A percentile compares a stretch with the other conserved stretches of the same genome.
These are phyloP conservation scores for Hypoxylon subgilvum DNA, from an alignment of 495 filamentous ascomycete species.

Conservation along the genomic window DNA sequence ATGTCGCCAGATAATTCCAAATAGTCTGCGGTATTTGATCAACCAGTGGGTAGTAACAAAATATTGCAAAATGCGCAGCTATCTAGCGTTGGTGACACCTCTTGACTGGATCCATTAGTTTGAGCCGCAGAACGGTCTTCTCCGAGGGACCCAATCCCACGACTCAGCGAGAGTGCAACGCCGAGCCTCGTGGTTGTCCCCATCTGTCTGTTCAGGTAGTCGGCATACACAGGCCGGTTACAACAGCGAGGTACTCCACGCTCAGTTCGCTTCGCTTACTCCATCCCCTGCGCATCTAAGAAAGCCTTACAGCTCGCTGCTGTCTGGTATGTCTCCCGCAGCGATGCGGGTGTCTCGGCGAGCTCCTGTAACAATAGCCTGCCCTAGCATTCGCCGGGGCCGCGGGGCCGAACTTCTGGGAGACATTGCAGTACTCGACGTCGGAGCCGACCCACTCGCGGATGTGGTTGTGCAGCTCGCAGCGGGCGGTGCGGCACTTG, in stretches of 20 bases:
- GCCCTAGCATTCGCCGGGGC: constrained; percentile 45
- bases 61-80: constrained; percentile 15
- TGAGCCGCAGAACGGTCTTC: not conserved
- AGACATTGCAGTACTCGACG: constrained; percentile 58
- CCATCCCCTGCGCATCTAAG: constrained; percentile 8
- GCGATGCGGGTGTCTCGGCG: constrained; percentile 53
- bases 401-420: constrained; percentile 54
- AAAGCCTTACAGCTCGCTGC: constrained; percentile 34
- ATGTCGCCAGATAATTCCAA: not conserved
- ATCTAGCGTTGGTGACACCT: constrained; percentile 3
- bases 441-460: constrained; percentile 57
- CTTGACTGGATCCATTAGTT: constrained; percentile 4
- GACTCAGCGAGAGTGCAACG: too few species aligned
- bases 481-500: constrained; percentile 58
- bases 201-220: too few species aligned
- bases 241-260: not conserved
- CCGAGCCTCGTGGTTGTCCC: too few species aligned
- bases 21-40: constrained; percentile 11
- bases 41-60: not conserved
- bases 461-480: constrained; percentile 61
- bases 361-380: constrained; percentile 57
- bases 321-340: constrained; percentile 55
- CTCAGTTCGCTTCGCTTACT: not conserved
- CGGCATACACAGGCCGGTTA: too few species aligned
- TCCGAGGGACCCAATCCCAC: constrained; percentile 6